Evolutionary conservation across 257 asterid genomes (phyloP), one percentile per base, ranked within the genome.

Genomic region (Primulina tabacum): DNA sequence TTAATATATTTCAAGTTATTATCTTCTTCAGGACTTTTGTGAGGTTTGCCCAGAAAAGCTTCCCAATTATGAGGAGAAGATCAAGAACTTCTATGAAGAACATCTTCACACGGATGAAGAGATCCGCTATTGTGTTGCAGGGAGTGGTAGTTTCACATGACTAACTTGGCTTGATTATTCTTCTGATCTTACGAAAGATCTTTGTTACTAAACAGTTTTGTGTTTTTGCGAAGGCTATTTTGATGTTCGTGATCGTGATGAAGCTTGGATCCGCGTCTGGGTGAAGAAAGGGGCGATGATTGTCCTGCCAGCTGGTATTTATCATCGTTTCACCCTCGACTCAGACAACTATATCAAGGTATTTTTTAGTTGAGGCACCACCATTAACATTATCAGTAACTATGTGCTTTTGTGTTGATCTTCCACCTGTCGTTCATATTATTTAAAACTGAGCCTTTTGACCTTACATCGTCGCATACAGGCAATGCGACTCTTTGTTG

Each of bases 21-120:
- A 34, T 71, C 21, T 21, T 52, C 47, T 74, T 60, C 82, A 92
- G 98, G 97, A 92, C 84, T 87, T 92, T 43, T 83, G 90, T 56
- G 98, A 90, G 70, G 93, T 92, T 84, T 88, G 87, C 88, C 97
- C 96, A 0, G 95, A 92, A 38, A 90, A 90, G 73, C 75, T 92
- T 63, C 93, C 97, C 3, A 90, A 92, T 53, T 92, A 92, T 70
- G 97, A 92, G 65, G 84, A 88, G 84, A 92, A 88, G 81, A 88
- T 92, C 60, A 90, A 90, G 81, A 88, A 30, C 74, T 92, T 92
- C 63, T 92, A 57, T 20, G 96, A 92, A 75, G 98, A 92, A 64
- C 97, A 90, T 77, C 93, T 90, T 67, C 98, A 90, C 85, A 92
- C 98, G 1, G 97, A 90, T 71, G 98, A 92, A 84, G 98, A 92